These are phyloP conservation scores for Lophium mytilinum DNA, from an alignment of 495 filamentous ascomycete genomes.

Conservation along the genomic window DNA sequence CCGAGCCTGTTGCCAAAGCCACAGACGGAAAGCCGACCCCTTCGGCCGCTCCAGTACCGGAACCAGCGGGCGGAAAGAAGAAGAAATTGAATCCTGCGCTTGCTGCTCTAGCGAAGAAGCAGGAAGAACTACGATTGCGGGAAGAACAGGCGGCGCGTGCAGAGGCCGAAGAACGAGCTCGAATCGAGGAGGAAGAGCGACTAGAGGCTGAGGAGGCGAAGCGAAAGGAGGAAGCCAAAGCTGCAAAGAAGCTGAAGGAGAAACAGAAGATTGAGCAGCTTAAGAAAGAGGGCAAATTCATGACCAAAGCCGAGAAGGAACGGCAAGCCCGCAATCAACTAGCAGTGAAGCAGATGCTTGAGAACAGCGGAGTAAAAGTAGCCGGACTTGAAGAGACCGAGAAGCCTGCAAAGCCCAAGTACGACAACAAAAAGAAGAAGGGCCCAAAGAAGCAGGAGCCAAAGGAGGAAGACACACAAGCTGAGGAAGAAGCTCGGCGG, in stretches of 20 bases:
- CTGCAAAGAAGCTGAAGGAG: constrained; percentile 86
- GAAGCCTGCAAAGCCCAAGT: constrained; percentile 50
- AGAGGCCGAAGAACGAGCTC: constrained; percentile 65
- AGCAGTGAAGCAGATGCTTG: constrained; percentile 91
- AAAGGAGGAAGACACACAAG: constrained; percentile 40
- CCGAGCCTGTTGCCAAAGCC: constrained; percentile 33
- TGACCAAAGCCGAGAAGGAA: constrained; percentile 90
- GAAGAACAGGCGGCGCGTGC: constrained; percentile 68
- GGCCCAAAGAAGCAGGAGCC: constrained; percentile 45
- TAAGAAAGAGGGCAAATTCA: constrained; percentile 88
- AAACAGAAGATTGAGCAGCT: constrained; percentile 92
- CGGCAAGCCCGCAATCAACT: constrained; percentile 73
- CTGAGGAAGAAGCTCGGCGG: constrained; percentile 49
- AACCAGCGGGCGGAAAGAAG: constrained; percentile 58
- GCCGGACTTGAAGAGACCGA: constrained; percentile 57
- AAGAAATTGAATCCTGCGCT: constrained; percentile 86
- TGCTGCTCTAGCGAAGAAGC: constrained; percentile 79
- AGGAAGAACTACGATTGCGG: constrained; percentile 65
- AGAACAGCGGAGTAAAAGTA: constrained; percentile 67
- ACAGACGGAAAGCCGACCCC: constrained; percentile 37
- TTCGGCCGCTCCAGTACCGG: constrained; percentile 15
- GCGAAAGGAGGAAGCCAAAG: constrained; percentile 63
- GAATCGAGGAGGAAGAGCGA: constrained; percentile 60
- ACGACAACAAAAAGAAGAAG: constrained; percentile 71
- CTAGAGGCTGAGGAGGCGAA: constrained; percentile 66